Percentiles rank a stretch among this genome's conserved stretches.
Evolutionary conservation across 2,329 filamentous ascomycete genomes (phyloP).

Genomic region (Fusarium heterosporum): DNA sequence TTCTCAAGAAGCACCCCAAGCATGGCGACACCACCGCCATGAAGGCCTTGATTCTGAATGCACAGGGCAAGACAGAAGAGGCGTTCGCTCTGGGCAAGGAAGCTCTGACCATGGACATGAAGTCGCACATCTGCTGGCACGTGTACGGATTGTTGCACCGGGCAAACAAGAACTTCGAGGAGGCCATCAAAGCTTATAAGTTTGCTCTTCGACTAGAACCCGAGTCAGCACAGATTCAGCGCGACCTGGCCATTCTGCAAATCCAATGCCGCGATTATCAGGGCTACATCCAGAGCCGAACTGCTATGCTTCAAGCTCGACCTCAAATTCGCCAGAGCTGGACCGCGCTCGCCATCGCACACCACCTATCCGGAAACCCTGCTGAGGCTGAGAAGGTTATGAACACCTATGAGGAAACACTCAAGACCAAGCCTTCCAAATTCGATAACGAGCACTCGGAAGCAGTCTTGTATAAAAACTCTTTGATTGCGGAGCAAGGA

Average conservation of each 20-base stretch:
- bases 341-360: conserved; percentile 95
- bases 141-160: conserved; percentile 96
- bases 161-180: conserved; percentile 96
- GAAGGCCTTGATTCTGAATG: conserved; percentile 97
- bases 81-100: conserved; percentile 94
- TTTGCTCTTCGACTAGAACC: conserved; percentile 93
- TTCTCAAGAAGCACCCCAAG: conserved; percentile 91
- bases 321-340: conserved; percentile 90
- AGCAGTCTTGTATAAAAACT: conserved; percentile 94
- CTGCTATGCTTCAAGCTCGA: conserved; percentile 85
- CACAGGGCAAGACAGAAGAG: conserved; percentile 90
- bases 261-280: conserved; percentile 96
- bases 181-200: conserved; percentile 99
- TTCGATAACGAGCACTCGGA: conserved; percentile 93
- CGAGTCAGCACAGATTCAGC: conserved; percentile 92
- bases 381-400: conserved; percentile 90
- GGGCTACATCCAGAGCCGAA: conserved; percentile 91
- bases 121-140: conserved; percentile 99
- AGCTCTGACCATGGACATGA: conserved; percentile 95
- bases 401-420: conserved; percentile 90
- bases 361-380: conserved; percentile 89
- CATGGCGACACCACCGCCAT: conserved; percentile 99
- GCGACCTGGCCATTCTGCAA: conserved; percentile 92
- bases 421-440: conserved; percentile 82
- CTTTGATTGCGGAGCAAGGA: conserved; percentile 89